Evolutionary conservation across 2,329 filamentous ascomycete genomes (phyloP).

Genomic region (Magnaporthiopsis rhizophila): DNA sequence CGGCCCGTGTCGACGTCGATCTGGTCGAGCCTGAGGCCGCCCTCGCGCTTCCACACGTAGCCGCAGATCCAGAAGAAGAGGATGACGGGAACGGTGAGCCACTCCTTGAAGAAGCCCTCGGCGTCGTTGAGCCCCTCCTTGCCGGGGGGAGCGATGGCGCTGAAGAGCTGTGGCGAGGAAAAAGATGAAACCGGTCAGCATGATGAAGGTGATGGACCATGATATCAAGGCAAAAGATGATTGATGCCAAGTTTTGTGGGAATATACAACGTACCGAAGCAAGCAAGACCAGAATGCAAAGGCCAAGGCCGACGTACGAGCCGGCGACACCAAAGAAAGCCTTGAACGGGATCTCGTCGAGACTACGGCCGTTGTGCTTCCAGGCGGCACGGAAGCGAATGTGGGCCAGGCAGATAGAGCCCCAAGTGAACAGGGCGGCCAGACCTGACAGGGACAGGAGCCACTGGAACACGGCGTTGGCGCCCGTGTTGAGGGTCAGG

Average conservation of each 20-base stretch:
- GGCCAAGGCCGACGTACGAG: constrained; percentile 51
- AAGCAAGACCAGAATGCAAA: constrained; percentile 45
- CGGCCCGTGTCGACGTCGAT: constrained; percentile 63
- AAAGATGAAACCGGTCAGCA: not conserved
- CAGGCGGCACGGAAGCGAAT: constrained; percentile 61
- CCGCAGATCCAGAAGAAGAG: constrained; percentile 46
- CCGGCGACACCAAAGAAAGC: constrained; percentile 52
- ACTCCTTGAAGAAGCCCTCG: constrained; percentile 45
- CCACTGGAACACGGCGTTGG: constrained; percentile 52
- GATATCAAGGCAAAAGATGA: no score
- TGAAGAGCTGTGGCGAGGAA: constrained; percentile 33
- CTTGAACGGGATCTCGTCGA: constrained; percentile 59
- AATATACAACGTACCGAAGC: constrained; percentile 34
- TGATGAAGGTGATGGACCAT: constrained; percentile 10
- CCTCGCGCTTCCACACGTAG: constrained; percentile 56
- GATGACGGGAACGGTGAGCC: constrained; percentile 45
- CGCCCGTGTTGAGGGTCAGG: constrained; percentile 35
- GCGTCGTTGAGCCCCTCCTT: constrained; percentile 25
- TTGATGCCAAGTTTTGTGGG: no score
- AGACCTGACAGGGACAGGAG: constrained; percentile 56
- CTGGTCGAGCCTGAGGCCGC: constrained; percentile 48
- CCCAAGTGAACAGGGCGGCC: constrained; percentile 58
- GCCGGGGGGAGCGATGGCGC: constrained; percentile 33
- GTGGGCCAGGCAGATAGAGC: constrained; percentile 55
- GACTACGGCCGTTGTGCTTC: constrained; percentile 45